Conservation (phyloP, 345 rosid genomes). For the Hypericum perforatum region DNA sequence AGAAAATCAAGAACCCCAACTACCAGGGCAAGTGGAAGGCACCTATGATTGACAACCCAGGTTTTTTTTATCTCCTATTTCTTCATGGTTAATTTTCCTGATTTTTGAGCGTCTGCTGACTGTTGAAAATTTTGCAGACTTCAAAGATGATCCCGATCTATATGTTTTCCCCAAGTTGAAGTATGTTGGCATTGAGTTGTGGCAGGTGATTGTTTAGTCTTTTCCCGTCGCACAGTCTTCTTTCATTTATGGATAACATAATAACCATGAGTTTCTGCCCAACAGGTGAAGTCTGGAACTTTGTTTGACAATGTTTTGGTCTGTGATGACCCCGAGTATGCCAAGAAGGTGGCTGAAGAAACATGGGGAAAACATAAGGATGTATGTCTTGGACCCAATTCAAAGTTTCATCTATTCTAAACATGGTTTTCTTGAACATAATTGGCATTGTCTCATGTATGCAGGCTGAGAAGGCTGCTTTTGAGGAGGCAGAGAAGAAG, state of each 20-base stretch:
- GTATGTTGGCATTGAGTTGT: slow-evolving; percentile 90
- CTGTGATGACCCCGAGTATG: slow-evolving; percentile 71
- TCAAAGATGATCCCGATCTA: slow-evolving; percentile 87
- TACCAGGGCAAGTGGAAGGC: slow-evolving; percentile 98
- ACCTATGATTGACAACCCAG: slow-evolving; percentile 96
- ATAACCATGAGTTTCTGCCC: not conserved
- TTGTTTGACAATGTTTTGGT: slow-evolving; percentile 82
- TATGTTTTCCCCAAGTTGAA: slow-evolving; percentile 85
- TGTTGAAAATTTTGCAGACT: slow-evolving; percentile 36
- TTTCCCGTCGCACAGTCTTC: not conserved
- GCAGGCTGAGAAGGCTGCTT: slow-evolving; percentile 96
- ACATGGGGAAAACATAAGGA: slow-evolving; percentile 95
- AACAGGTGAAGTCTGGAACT: slow-evolving; percentile 92
- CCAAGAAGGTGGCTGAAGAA: slow-evolving; percentile 78
- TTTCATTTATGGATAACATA: not conserved
- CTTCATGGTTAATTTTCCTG: not conserved
- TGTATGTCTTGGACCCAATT: slow-evolving; percentile 30
- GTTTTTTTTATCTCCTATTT: slow-evolving; percentile 22
- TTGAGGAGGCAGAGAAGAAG: slow-evolving; percentile 85
- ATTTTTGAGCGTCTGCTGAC: not conserved
- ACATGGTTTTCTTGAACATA: slow-evolving; percentile 1
- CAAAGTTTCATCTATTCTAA: not conserved
- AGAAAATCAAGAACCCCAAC: slow-evolving; percentile 94
- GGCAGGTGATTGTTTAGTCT: slow-evolving; percentile 59
- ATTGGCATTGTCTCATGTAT: slow-evolving; percentile 13